These are phyloP conservation scores for Cyclotella cryptica DNA, from an alignment of 108 stramenopile species.

Conservation along the genomic window DNA sequence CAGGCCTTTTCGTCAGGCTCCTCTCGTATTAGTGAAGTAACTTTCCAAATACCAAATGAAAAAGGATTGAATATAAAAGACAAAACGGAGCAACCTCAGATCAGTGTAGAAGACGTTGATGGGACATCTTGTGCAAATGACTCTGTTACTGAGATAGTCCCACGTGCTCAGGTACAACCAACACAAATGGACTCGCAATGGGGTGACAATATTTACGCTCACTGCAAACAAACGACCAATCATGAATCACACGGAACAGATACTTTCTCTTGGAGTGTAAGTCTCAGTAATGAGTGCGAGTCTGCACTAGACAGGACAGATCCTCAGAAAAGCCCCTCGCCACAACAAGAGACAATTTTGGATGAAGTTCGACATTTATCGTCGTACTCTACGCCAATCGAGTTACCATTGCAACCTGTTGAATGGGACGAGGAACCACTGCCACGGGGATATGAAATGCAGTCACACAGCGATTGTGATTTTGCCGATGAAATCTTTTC, in stretches of 20 bases:
- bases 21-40: conserved; percentile 7
- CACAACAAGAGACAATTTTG: neutral
- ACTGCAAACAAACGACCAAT: neutral
- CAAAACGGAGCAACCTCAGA: neutral
- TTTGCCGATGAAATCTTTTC: neutral
- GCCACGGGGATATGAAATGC: conserved; percentile 8
- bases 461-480: neutral
- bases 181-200: neutral
- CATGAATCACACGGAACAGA: neutral
- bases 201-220: neutral
- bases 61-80: neutral
- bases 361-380: neutral
- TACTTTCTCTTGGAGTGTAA: conserved; percentile 10
- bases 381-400: neutral
- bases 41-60: neutral
- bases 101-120: neutral
- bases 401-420: neutral
- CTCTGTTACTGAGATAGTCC: neutral
- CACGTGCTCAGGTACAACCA: conserved; percentile 1
- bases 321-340: neutral
- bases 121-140: neutral
- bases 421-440: conserved; percentile 4
- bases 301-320: neutral
- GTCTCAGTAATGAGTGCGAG: conserved; percentile 1
- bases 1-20: neutral